Conservation (phyloP, 208 protist genomes). For the Leishmania tropica region DNA sequence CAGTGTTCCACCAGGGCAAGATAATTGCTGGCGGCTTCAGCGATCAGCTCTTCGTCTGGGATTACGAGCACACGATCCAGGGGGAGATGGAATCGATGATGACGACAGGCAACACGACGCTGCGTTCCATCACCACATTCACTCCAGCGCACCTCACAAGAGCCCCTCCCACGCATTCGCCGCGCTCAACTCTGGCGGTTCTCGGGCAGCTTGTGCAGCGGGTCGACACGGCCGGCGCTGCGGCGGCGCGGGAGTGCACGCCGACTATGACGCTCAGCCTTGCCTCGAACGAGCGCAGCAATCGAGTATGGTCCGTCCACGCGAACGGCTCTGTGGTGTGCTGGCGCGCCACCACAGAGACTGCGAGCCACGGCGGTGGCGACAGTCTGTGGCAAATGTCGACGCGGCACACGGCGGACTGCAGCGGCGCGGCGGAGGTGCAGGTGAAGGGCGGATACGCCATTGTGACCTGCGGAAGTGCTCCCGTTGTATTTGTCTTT, state of each 20-base stretch:
- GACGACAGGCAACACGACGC: constrained; percentile 7
- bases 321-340: constrained; percentile 59
- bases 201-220: constrained; percentile 35
- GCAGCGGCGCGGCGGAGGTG: constrained; percentile 50
- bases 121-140: constrained; percentile 39
- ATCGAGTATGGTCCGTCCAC: constrained; percentile 77
- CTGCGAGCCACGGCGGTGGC: background rate
- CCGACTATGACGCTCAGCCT: constrained; percentile 50
- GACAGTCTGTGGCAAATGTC: constrained; percentile 61
- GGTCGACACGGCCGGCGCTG: constrained; percentile 25
- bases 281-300: constrained; percentile 51
- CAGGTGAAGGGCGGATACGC: constrained; percentile 46
- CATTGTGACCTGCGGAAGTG: constrained; percentile 58
- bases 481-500: constrained; percentile 64
- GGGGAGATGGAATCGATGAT: constrained; percentile 7
- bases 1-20: constrained; percentile 72
- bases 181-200: constrained; percentile 1
- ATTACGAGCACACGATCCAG: constrained; percentile 33
- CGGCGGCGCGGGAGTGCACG: constrained; percentile 8
- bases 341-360: constrained; percentile 60
- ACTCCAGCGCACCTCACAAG: constrained; percentile 14
- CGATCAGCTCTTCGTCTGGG: constrained; percentile 60
- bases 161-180: background rate
- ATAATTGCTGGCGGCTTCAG: constrained; percentile 82
- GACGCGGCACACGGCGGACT: constrained; percentile 45